phyloP scores from a whole-genome alignment of 352 stramenopile species.

The Globisporangium parvum region DNA sequence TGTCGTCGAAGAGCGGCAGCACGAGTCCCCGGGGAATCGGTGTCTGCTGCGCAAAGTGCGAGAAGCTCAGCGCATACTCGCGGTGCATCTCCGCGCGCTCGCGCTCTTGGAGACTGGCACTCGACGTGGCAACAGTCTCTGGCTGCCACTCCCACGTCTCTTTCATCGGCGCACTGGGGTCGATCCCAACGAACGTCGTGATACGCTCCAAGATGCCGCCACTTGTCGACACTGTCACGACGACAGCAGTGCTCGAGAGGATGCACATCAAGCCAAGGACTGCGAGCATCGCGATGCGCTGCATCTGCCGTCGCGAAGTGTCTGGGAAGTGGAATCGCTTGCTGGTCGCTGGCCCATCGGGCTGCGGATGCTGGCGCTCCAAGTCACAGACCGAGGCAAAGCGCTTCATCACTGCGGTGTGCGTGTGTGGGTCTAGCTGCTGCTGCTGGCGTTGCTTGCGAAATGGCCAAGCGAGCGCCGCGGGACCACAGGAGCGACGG shows the following conservation, averaged over 20 bases:
- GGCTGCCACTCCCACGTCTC: neutral
- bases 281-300: conserved; percentile 5
- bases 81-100: conserved; percentile 3
- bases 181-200: neutral
- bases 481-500: neutral
- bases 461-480: neutral
- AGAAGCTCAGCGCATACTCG: conserved; percentile 13
- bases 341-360: neutral
- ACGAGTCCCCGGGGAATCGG: conserved; percentile 41
- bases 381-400: conserved; percentile 11
- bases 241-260: conserved; percentile 5
- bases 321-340: neutral
- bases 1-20: conserved; percentile 58
- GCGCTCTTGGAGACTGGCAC: neutral
- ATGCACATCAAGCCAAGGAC: conserved; percentile 3
- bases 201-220: conserved; percentile 3
- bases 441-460: neutral
- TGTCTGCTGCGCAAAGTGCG: conserved; percentile 17
- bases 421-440: neutral
- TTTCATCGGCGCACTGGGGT: conserved; percentile 1
- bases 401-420: conserved; percentile 5
- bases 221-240: neutral
- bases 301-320: neutral
- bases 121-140: neutral
- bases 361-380: conserved; percentile 6